Conservation (phyloP, 2,329 filamentous ascomycete species). For the Pyrenophora tritici-repentis region DNA sequence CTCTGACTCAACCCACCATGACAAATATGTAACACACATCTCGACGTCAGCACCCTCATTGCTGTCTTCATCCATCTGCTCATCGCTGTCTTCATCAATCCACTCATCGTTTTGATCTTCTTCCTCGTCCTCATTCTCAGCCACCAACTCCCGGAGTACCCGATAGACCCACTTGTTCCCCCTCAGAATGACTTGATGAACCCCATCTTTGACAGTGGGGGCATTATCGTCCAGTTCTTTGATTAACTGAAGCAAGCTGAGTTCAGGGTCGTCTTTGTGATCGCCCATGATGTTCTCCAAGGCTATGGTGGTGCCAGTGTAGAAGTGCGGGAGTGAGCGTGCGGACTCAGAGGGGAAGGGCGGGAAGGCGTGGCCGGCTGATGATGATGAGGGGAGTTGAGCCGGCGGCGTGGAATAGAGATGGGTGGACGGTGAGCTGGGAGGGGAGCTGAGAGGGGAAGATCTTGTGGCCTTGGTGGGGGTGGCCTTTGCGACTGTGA, state of each 20-base stretch:
- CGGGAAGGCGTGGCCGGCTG: not conserved
- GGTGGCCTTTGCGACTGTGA: too few species aligned
- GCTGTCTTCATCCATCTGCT: not conserved
- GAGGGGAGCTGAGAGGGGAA: too few species aligned
- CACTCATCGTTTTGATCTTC: not conserved
- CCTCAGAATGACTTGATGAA: conserved; percentile 5
- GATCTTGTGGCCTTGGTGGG: too few species aligned
- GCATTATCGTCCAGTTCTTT: conserved; percentile 2
- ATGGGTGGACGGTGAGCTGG: too few species aligned
- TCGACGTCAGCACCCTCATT: not conserved
- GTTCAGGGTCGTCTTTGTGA: not conserved
- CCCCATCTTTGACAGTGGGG: conserved; percentile 8
- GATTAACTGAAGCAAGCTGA: not conserved
- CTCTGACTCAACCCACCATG: not conserved
- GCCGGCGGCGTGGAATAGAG: too few species aligned
- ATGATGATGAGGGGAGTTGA: not conserved
- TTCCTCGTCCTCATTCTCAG: not conserved
- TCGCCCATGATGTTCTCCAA: conserved; percentile 10
- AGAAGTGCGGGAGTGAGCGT: conserved; percentile 5
- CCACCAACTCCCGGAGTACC: conserved; percentile 2
- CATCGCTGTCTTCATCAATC: not conserved
- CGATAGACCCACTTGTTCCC: conserved; percentile 10
- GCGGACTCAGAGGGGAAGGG: not conserved
- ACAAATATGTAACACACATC: not conserved
- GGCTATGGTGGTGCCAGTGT: conserved; percentile 6